phyloP scores from a whole-genome alignment of 2,329 filamentous ascomycete genomes.

The Myriosclerotinia curreyana region DNA sequence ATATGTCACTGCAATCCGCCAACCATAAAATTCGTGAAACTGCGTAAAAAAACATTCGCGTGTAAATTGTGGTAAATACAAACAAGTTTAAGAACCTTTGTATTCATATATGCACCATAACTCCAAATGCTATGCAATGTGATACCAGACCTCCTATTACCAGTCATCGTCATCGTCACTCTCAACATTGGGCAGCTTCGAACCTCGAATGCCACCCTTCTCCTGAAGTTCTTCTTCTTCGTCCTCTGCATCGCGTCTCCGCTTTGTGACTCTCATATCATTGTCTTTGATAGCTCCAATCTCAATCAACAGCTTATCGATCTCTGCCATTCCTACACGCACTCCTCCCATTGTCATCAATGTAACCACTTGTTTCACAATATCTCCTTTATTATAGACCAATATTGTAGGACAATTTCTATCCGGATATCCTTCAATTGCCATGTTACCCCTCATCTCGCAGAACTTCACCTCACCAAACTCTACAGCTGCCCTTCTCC shows the following conservation, averaged over 20 bases:
- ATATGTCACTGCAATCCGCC: neutral
- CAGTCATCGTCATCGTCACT: constrained; percentile 46
- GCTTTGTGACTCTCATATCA: constrained; percentile 65
- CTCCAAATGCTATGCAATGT: constrained; percentile 22
- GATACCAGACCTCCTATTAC: constrained; percentile 10
- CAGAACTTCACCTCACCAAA: constrained; percentile 98
- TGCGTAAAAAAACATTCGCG: neutral
- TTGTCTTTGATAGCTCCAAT: constrained; percentile 74
- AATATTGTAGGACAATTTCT: constrained; percentile 91
- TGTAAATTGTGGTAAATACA: neutral
- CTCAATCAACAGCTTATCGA: constrained; percentile 79
- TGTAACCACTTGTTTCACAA: constrained; percentile 89
- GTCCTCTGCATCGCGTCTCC: constrained; percentile 37
- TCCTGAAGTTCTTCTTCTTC: constrained; percentile 36
- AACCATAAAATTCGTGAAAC: neutral
- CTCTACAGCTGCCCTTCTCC: constrained; percentile 76
- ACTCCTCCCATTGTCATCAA: constrained; percentile 73
- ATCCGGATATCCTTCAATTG: constrained; percentile 95
- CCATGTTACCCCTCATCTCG: constrained; percentile 86
- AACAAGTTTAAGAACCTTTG: neutral
- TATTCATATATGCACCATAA: constrained; percentile 14
- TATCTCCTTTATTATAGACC: constrained; percentile 89
- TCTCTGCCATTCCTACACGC: constrained; percentile 65
- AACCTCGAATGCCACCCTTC: constrained; percentile 35
- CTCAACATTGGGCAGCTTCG: constrained; percentile 31